These are phyloP conservation scores for Panicum miliaceum DNA, from an alignment of 176 grass and related monocot species.

Conservation along the genomic window DNA sequence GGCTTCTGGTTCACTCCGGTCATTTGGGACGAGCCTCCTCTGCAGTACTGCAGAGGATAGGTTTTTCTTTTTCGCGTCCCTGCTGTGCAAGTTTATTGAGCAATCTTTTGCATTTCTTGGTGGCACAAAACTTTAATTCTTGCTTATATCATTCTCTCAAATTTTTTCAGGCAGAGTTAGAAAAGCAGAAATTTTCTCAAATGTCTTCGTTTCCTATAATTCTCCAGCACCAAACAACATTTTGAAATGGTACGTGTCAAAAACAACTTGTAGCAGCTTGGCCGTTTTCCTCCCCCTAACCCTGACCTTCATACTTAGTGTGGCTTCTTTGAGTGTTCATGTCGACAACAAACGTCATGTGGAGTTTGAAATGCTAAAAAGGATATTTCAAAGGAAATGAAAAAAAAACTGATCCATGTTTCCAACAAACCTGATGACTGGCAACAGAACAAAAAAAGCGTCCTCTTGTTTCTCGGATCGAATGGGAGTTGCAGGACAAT, in stretches of 20 bases:
- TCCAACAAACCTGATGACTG: too few species aligned
- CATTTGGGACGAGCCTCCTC: too few species aligned
- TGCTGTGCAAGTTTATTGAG: too few species aligned
- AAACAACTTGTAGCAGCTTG: background rate
- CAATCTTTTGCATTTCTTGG: too few species aligned
- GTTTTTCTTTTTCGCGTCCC: too few species aligned
- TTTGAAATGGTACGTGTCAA: background rate
- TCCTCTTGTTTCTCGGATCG: background rate
- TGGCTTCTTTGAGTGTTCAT: too few species aligned
- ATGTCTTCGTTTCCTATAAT: background rate
- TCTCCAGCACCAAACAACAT: background rate
- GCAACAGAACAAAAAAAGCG: background rate
- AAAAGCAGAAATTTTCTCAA: background rate
- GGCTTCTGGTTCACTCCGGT: too few species aligned
- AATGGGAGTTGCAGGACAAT: background rate
- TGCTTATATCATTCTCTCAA: too few species aligned
- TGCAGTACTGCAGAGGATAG: too few species aligned
- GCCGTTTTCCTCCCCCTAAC: background rate
- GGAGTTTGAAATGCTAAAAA: background rate
- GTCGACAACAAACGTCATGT: too few species aligned
- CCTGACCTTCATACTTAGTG: too few species aligned
- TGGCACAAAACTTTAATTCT: background rate
- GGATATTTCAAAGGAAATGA: background rate
- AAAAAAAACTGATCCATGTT: background rate
- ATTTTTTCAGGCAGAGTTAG: background rate